These are phyloP conservation scores for Bimuria novae-zelandiae DNA, from an alignment of 2,329 filamentous ascomycete genomes.

Conservation along the genomic window DNA sequence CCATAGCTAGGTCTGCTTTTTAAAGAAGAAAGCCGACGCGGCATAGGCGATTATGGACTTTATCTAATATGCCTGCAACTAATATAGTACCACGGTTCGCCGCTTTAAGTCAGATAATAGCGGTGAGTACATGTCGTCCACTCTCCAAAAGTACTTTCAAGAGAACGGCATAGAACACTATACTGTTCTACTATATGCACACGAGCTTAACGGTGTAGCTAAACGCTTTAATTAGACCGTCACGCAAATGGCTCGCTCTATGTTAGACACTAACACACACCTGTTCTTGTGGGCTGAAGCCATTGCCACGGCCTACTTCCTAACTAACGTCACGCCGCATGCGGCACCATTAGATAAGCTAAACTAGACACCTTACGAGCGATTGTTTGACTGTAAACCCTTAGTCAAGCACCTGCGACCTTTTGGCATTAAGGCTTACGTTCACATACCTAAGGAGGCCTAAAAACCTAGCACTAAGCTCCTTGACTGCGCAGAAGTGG, in stretches of 20 bases:
- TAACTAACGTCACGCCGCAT: not conserved
- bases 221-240: slow-evolving; percentile 9
- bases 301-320: not conserved
- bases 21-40: slow-evolving; percentile 10
- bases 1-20: slow-evolving; percentile 8
- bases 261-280: not conserved
- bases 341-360: not conserved
- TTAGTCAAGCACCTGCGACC: not conserved
- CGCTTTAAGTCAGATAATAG: slow-evolving; percentile 9
- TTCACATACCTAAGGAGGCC: not conserved
- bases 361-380: not conserved
- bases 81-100: not conserved
- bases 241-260: slow-evolving; percentile 3
- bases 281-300: not conserved
- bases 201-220: slow-evolving; percentile 10
- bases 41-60: slow-evolving; percentile 2
- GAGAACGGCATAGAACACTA: slow-evolving; percentile 4
- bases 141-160: not conserved
- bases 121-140: slow-evolving; percentile 5
- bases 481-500: not conserved
- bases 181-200: slow-evolving; percentile 5
- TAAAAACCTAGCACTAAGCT: not conserved
- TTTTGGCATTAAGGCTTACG: not conserved
- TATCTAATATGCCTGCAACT: not conserved
- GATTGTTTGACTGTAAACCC: not conserved